Evolutionary conservation across 371 early-diverging fungal genomes (phyloP).

Genomic region (Funneliformis caledonium): DNA sequence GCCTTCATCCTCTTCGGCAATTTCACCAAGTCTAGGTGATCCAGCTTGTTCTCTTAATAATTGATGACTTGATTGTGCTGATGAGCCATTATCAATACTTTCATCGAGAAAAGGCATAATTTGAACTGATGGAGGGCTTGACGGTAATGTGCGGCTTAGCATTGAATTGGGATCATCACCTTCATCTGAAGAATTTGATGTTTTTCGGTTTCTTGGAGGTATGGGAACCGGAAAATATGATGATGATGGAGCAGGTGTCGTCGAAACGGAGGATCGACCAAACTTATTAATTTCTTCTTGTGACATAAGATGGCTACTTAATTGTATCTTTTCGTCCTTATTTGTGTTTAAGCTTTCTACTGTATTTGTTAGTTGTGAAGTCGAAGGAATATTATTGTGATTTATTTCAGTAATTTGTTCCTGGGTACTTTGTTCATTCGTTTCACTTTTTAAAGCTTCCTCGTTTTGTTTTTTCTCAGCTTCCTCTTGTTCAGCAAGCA

Average conservation of each 20-base stretch:
- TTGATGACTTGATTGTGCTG: slow-evolving; percentile 3
- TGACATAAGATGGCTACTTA: not conserved
- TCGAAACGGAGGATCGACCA: not conserved
- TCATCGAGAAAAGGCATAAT: slow-evolving; percentile 3
- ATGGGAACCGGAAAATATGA: not conserved
- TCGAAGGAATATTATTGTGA: not conserved
- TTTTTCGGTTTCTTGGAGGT: slow-evolving; percentile 9
- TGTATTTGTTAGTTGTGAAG: not conserved
- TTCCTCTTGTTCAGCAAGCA: slow-evolving; percentile 40
- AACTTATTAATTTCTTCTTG: slow-evolving; percentile 15
- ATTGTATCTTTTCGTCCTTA: not conserved
- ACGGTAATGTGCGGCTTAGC: slow-evolving; percentile 23
- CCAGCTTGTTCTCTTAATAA: not conserved
- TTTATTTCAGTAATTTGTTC: not conserved
- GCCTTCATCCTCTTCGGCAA: slow-evolving; percentile 34
- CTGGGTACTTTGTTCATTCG: not conserved
- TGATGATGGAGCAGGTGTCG: not conserved
- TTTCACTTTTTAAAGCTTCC: not conserved
- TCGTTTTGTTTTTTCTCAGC: not conserved
- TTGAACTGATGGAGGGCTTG: not conserved
- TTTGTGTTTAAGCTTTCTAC: not conserved
- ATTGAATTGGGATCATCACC: not conserved
- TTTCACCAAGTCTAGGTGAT: not conserved
- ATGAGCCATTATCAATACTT: not conserved
- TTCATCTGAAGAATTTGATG: not conserved